Evolutionary conservation across 2,329 filamentous ascomycete species (phyloP), one percentile per base, ranked within the genome.

Genomic region (Phaeosphaeriaceae sp.): DNA sequence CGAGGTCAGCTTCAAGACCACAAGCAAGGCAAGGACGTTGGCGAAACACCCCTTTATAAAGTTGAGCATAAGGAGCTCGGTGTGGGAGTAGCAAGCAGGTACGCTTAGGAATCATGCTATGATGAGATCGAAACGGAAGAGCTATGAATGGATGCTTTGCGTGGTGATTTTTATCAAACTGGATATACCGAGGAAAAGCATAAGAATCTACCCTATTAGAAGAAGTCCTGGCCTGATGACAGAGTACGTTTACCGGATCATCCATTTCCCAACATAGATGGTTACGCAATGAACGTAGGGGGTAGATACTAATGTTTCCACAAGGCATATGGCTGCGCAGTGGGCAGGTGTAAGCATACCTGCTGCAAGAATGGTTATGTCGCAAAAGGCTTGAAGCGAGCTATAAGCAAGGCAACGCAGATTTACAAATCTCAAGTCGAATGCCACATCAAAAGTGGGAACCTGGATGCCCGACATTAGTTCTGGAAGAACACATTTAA

Each of bases 271-370:
- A 21, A 21, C 3, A 16, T 42, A 12, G 29, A 42, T 21, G 40
- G 34, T 16, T 42, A 34, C 21, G 20, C 29, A 7, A 7, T 16
- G 4, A 34, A 33, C 15, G 12, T 6, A 4, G 29, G 15, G 2
- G 40, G 40, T 18, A 23, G 12, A 11, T 42, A 23, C 13, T n/a
- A 33, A 18, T 42, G 40, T 21, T 42, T 42, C 30, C 40, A 42
- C 40, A 20, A 34, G 21, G 29, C 5, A 3, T 21, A 20, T 13
- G 11, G 12, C 16, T 34, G 40, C 15, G 6, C 16, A 15, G 16
- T n/a, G 3, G 11, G 16, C 8, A 23, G 13, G 3, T 42, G 29
- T 15, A 35, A 15, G 11, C 40, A 42, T 26, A 2, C 5, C 12
- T 42, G 40, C 12, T 42, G 40, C 30, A 26, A 29, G 3, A 23